Evolutionary conservation across 257 asterid species (phyloP), one percentile per base, ranked within the genome.

Genomic region (Galeopsis tetrahit): DNA sequence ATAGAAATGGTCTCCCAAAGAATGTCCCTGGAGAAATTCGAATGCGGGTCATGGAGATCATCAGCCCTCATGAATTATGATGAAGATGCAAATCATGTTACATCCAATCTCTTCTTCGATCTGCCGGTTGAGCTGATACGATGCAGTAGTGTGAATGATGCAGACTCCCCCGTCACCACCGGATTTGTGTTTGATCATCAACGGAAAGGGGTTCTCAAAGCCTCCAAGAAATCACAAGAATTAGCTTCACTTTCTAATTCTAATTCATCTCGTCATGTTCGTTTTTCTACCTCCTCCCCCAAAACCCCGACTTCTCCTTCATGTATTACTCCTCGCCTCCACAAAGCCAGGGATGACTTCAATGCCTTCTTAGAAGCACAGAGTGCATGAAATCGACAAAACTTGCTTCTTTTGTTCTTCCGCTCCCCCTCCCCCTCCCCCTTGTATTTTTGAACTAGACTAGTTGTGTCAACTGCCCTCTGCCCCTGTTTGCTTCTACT

Each of bases 21-120:
- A 75, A 89, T 80, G 21, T 93, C 96, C 1, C 82, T 93, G 33
- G 93, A 93, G 80, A 90, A 80, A 68, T 93, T 93, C 15, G 97
- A 93, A 71, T 93, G 97, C 46, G 96, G 90, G 40, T 90, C 96
- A 0, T 87, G 96, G 95, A 82, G 90, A 49, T 90, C 95, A 63
- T 85, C 94, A 0, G 82, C 85, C n/a, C 51, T 85, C 60, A 73
- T 82, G n/a, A 84, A 80, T 4, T 75, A 43, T 55, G 68, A 52
- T 3, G 93, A 82, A 3, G 83, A 73, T 6, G 85, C 65, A 2
- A 85, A 57, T 21, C 28, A 21, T 71, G 31, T 52, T 44, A 10
- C 68, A 0, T 81, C 94, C 4, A 84, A 48, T 64, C 85, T 82
- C 74, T 90, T 87, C 79, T 93, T 85, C 33, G 98, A 93, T 79